phyloP scores from a whole-genome alignment of 2,329 filamentous ascomycete genomes.

The Rhynchosporium secalis region DNA sequence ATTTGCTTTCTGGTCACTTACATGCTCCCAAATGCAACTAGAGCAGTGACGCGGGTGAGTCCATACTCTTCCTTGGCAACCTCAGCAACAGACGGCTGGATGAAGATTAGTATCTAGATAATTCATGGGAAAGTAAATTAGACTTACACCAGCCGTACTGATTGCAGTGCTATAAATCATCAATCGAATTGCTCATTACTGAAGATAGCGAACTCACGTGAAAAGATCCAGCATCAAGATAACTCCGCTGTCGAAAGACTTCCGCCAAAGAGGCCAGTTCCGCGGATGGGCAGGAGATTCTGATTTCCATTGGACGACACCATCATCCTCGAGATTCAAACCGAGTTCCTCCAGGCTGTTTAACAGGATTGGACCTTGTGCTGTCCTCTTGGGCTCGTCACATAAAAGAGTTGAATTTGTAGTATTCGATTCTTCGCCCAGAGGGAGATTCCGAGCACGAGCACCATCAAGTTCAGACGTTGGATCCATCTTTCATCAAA shows the following conservation, averaged over 20 bases:
- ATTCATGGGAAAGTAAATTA: too few relatives aligned
- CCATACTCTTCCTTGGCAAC: conserved; percentile 18
- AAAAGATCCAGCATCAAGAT: conserved; percentile 23
- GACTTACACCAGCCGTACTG: conserved; percentile 22
- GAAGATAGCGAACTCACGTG: conserved; percentile 11
- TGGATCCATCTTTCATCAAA: too few relatives aligned
- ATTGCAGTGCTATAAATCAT: conserved; percentile 13
- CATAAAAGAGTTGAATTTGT: background rate
- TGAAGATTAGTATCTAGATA: background rate
- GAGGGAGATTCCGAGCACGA: too few relatives aligned
- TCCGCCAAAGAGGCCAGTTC: conserved; percentile 19
- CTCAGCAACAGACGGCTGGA: conserved; percentile 17
- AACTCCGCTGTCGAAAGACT: conserved; percentile 18
- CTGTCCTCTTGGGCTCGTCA: too few relatives aligned
- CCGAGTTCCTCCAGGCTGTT: conserved; percentile 7
- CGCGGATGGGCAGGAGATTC: conserved; percentile 18
- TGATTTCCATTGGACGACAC: conserved; percentile 17
- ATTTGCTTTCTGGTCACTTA: background rate
- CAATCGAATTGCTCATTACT: background rate
- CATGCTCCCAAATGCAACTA: conserved; percentile 23
- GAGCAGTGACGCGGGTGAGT: conserved; percentile 7
- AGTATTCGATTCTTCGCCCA: background rate
- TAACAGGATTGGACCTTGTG: background rate
- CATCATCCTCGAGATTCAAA: conserved; percentile 14
- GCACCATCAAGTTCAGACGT: too few relatives aligned